These are phyloP conservation scores for Tolypocladium tropicale DNA, from an alignment of 2,329 filamentous ascomycete species.

Conservation along the genomic window DNA sequence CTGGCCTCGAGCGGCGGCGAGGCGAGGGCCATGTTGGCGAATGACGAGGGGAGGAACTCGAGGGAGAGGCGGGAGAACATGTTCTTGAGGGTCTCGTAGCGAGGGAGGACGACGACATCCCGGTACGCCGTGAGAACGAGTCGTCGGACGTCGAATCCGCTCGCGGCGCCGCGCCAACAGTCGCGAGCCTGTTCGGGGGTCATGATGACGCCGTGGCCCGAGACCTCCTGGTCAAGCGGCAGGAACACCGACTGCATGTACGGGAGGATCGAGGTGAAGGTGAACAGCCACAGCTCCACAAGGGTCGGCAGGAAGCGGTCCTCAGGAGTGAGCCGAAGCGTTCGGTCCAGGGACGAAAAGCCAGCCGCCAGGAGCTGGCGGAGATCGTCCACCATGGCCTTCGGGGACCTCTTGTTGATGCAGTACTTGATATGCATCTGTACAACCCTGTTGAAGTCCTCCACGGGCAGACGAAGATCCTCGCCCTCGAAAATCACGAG, in stretches of 20 bases:
- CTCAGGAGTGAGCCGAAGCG: conserved; percentile 66
- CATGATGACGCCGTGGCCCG: conserved; percentile 73
- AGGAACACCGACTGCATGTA: conserved; percentile 95
- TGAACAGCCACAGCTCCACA: conserved; percentile 89
- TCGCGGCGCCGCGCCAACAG: conserved; percentile 68
- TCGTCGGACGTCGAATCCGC: conserved; percentile 72
- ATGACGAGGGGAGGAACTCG: conserved; percentile 55
- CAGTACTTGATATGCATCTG: conserved; percentile 68
- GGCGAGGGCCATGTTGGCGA: conserved; percentile 39
- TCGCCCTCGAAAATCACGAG: conserved; percentile 74
- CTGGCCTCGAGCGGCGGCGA: conserved; percentile 43
- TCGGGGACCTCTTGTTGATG: conserved; percentile 61
- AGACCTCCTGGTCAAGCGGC: conserved; percentile 86
- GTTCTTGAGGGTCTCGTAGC: conserved; percentile 78
- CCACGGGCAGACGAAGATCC: conserved; percentile 67
- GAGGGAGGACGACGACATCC: conserved; percentile 77
- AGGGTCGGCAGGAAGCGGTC: conserved; percentile 82
- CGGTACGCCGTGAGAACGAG: conserved; percentile 82
- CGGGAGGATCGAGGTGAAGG: conserved; percentile 81
- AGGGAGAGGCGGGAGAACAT: conserved; percentile 86
- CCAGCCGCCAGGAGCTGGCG: conserved; percentile 68
- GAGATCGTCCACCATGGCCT: conserved; percentile 64
- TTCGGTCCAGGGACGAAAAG: conserved; percentile 78
- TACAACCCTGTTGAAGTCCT: conserved; percentile 77
- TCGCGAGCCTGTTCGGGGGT: conserved; percentile 69